phyloP scores from a whole-genome alignment of 305 asterid species.

The Ilex paraguariensis region DNA sequence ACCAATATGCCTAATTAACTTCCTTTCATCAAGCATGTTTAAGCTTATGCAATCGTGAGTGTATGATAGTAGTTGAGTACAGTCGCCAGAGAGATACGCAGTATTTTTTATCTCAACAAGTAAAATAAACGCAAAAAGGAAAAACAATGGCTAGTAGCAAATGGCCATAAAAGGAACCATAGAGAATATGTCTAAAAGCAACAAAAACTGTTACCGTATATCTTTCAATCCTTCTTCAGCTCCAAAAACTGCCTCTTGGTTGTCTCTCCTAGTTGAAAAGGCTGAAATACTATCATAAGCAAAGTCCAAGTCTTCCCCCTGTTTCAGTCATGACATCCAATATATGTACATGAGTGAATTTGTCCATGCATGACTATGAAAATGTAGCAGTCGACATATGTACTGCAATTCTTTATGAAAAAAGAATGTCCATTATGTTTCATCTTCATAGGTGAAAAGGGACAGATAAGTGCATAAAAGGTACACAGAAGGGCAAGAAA shows the following conservation, averaged over 20 bases:
- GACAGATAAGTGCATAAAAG: background rate
- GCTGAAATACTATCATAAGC: conserved; percentile 99
- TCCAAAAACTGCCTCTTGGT: conserved; percentile 98
- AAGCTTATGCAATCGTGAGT: too few species aligned
- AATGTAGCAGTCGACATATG: background rate
- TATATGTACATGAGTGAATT: too few species aligned
- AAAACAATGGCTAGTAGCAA: too few species aligned
- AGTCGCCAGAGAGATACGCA: too few species aligned
- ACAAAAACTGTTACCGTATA: conserved; percentile 46
- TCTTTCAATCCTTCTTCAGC: conserved; percentile 98
- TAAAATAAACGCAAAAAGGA: too few species aligned
- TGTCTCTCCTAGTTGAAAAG: conserved; percentile 93
- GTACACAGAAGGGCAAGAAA: too few species aligned
- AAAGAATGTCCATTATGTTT: background rate
- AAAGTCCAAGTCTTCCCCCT: conserved; percentile 98
- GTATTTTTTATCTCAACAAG: too few species aligned
- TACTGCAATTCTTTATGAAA: background rate
- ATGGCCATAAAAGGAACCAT: too few species aligned
- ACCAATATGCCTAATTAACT: too few species aligned
- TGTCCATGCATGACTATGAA: background rate
- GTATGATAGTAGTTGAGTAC: too few species aligned
- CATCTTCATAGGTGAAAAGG: background rate
- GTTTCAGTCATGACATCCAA: conserved; percentile 16
- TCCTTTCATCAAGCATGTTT: too few species aligned
- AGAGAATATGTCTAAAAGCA: background rate